Base-by-base conservation (phyloP, 2,329 filamentous ascomycete genomes). In the Clonostachys byssicola region DNA sequence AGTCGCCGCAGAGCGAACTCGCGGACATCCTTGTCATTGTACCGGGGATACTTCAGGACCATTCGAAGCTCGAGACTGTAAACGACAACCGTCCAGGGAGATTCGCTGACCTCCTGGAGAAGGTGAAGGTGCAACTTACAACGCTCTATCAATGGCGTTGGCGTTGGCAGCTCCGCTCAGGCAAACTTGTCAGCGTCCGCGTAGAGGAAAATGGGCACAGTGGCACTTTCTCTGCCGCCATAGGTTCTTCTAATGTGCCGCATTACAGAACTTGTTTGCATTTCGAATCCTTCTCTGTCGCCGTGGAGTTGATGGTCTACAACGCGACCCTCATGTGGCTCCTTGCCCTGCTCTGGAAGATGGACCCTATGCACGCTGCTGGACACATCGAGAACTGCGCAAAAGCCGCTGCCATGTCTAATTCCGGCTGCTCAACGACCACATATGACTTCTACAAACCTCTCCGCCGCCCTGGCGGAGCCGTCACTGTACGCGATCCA, bases 291-390 rank as follows among this genome's bases (percentile, higher is more conserved):
- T 51, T 52, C 10, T 34, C 39, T 2, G 39, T 42, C 6, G 51
- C 51, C 7, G 47, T 47, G 5, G 51, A 54, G 14, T 45, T 53
- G 4, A 54, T 54, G 52, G 44, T 54, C 14, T 54, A 53, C 39
- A 54, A 54, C 7, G 52, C 52, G 2, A 47, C 51, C 2, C 39
- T 53, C 10, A 54, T 54, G 52, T 54, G 52, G 52, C 47, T 53
- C 8, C 44, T 54, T 16, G 52, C 52, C 2, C 46, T 54, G 2
- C 42, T 54, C 5, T 54, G 52, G 52, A 54, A 53, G 46, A 40
- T 53, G 35, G 51, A 54, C 17, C 52, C 51, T 12, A 17, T 52
- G 5, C 42, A 51, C 14, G 49, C 52, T 2, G 47, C 35, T 1
- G 30, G 8, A 1, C 45, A 49, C 14, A 53, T 54, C 44, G 36